These are phyloP conservation scores for Xerophyta viscosa DNA, from an alignment of 106 monocot species.

Conservation along the genomic window DNA sequence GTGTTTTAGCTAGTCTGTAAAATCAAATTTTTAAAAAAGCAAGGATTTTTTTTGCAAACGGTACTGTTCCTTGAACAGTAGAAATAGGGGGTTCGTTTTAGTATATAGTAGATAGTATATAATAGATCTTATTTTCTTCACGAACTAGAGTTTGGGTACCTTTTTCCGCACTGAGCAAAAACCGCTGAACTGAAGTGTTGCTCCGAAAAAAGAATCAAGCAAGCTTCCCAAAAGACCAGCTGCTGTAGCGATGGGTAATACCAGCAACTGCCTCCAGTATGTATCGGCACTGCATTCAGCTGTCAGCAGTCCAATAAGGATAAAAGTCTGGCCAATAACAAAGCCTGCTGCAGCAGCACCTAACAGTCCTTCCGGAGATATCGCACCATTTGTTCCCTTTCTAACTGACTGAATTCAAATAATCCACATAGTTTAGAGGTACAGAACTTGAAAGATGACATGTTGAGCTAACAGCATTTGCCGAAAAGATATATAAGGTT, in stretches of 20 bases:
- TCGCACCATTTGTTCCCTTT: constrained; percentile 88
- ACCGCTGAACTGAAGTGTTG: constrained; percentile 87
- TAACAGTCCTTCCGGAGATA: constrained; percentile 56
- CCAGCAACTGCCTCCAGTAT: constrained; percentile 52
- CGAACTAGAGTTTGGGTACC: too few relatives aligned
- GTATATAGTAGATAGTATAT: too few relatives aligned
- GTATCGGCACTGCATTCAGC: constrained; percentile 35
- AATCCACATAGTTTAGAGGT: background rate
- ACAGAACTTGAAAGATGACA: background rate
- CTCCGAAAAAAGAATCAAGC: constrained; percentile 85
- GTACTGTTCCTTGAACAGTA: too few relatives aligned
- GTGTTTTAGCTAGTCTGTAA: too few relatives aligned
- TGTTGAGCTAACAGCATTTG: background rate
- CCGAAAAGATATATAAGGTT: background rate
- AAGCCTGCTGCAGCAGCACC: constrained; percentile 75
- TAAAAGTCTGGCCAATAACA: constrained; percentile 55
- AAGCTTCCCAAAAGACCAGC: constrained; percentile 78
- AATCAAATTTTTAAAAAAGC: too few relatives aligned
- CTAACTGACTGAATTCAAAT: constrained; percentile 48
- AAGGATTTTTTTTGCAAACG: too few relatives aligned
- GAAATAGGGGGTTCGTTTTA: too few relatives aligned
- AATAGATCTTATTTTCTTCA: too few relatives aligned
- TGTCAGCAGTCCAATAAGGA: constrained; percentile 50
- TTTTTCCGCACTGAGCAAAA: constrained; percentile 67
- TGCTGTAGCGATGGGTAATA: constrained; percentile 61